Evolutionary conservation across 495 filamentous ascomycete species (phyloP).

Genomic region (Penicillium psychrofluorescens): DNA sequence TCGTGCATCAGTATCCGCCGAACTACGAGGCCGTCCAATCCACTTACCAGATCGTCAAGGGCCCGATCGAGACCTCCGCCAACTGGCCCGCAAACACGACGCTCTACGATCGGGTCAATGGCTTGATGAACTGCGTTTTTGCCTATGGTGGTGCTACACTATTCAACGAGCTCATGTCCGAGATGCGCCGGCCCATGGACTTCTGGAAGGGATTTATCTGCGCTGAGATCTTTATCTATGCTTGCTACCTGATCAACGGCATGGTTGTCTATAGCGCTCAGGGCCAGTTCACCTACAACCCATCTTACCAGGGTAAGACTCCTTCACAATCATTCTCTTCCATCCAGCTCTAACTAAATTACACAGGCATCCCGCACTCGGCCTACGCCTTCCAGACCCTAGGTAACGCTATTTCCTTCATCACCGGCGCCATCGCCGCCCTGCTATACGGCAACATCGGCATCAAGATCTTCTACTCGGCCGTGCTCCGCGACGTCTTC

Average conservation of each 20-base stretch:
- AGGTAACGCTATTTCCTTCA: slow-evolving; percentile 45
- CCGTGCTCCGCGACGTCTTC: slow-evolving; percentile 47
- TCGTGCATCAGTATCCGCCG: slow-evolving; percentile 38
- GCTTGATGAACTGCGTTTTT: slow-evolving; percentile 53
- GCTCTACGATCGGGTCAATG: slow-evolving; percentile 38
- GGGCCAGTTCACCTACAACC: slow-evolving; percentile 46
- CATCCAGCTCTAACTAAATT: no score
- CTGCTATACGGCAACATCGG: slow-evolving; percentile 53
- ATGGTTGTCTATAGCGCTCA: slow-evolving; percentile 48
- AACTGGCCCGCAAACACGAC: slow-evolving; percentile 11
- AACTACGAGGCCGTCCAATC: slow-evolving; percentile 31
- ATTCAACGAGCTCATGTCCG: slow-evolving; percentile 58
- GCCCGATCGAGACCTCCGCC: slow-evolving; percentile 20
- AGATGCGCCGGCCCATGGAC: slow-evolving; percentile 56
- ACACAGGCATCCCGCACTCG: slow-evolving; percentile 6
- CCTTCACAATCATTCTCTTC: neutral
- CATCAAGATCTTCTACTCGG: slow-evolving; percentile 54
- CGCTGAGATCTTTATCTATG: slow-evolving; percentile 48
- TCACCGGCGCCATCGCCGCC: slow-evolving; percentile 47
- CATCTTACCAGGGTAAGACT: slow-evolving; percentile 46
- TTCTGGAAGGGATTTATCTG: slow-evolving; percentile 53
- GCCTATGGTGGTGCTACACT: slow-evolving; percentile 52
- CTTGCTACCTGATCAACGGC: slow-evolving; percentile 47
- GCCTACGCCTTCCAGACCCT: slow-evolving; percentile 45
- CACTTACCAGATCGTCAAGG: slow-evolving; percentile 6